Conservation (phyloP, 2,329 filamentous ascomycete species). For the Dactylellina sp. region DNA sequence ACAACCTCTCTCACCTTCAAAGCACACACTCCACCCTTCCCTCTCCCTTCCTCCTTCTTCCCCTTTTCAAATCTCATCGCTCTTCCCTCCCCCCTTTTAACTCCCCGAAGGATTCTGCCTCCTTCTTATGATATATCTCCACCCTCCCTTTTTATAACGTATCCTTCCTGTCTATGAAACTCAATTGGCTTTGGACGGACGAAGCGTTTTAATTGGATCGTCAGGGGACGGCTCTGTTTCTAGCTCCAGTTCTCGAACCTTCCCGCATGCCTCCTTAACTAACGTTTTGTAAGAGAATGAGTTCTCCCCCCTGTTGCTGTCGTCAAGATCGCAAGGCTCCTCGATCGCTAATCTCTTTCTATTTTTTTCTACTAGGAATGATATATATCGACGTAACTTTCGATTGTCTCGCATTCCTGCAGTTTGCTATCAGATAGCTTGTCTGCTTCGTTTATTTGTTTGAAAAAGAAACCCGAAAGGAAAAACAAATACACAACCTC, state of each 20-base stretch:
- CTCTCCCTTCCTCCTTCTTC: background rate
- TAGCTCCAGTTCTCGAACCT: constrained; percentile 6
- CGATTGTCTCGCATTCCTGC: too few relatives aligned
- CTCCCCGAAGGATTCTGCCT: background rate
- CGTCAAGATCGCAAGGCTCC: background rate
- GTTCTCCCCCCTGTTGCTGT: background rate
- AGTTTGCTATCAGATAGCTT: too few relatives aligned
- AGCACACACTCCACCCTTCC: background rate
- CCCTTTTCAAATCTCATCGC: background rate
- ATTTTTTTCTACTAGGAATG: too few relatives aligned
- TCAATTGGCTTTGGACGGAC: constrained; percentile 17
- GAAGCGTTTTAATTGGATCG: constrained; percentile 38
- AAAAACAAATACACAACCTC: too few relatives aligned
- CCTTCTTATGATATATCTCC: constrained; percentile 2
- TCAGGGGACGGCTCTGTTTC: constrained; percentile 32
- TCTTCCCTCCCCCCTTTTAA: background rate
- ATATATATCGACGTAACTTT: too few relatives aligned
- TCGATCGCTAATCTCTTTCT: too few relatives aligned
- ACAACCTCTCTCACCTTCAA: constrained; percentile 10
- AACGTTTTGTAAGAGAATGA: constrained; percentile 3
- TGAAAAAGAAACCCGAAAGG: too few relatives aligned
- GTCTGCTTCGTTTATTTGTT: too few relatives aligned
- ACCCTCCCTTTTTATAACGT: background rate
- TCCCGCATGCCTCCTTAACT: background rate
- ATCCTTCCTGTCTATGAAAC: background rate